Base-by-base conservation (phyloP, 2,329 filamentous ascomycete species). In the Leptographium flavum region DNA sequence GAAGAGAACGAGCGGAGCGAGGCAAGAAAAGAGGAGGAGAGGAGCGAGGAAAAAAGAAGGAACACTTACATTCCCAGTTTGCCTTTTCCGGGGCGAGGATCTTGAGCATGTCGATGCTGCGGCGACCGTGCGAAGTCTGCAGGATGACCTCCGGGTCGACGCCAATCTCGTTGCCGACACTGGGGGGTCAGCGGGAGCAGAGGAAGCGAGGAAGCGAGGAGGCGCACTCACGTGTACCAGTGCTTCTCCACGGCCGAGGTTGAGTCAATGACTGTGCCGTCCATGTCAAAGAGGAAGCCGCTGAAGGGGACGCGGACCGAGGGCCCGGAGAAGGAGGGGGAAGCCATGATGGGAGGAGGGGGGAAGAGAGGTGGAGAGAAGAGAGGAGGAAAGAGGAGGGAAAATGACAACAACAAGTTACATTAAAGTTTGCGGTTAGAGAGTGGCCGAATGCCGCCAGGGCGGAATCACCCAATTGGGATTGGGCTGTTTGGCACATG, bases 21-120 rank as follows among this genome's bases (percentile, higher is more conserved):
- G n/a, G n/a, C n/a, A n/a, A n/a, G n/a, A n/a, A n/a, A n/a, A n/a
- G n/a, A n/a, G n/a, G n/a, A n/a, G n/a, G n/a, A n/a, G n/a, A n/a
- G n/a, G n/a, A n/a, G n/a, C n/a, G n/a, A n/a, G n/a, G n/a, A n/a
- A n/a, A n/a, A n/a, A n/a, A n/a, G n/a, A n/a, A n/a, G n/a, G n/a
- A n/a, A n/a, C 28, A 76, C 84, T 66, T 65, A 93, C 87, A 94
- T 52, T 94, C 87, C 87, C 84, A 90, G 55, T 82, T 95, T 36
- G 92, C 92, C 59, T 87, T 86, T 54, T 84, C 79, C 15, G 87
- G 83, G 50, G 85, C 81, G 47, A 94, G 75, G 25, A 88, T 68
- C 59, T 76, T 76, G 47, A 98, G 71, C 3, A 83, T 79, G 56
- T 98, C 92, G 56, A 96, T 94, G 53, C 80, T 87, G 47, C 92